Base-by-base conservation (phyloP, 192 early-diverging fungal genomes). In the Backusella mclennaniae region DNA sequence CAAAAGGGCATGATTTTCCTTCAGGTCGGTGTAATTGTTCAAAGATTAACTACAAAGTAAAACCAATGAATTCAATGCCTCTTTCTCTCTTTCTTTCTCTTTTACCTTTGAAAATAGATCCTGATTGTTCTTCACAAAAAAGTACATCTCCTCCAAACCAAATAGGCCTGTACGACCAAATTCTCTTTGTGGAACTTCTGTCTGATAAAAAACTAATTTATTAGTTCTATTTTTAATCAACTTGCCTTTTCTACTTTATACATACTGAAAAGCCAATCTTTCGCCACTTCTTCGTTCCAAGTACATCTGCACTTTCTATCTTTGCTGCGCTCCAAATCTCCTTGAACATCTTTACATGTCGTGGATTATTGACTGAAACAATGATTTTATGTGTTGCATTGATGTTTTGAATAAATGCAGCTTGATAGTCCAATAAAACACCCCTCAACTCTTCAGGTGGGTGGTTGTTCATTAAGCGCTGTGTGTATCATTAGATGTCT, bases 201-300 rank as follows among this genome's bases (percentile, higher is more conserved):
- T 88, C 90, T 92, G 75, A 29, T 26, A 26, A 76, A 39, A 33
- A 71, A 71, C 73, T 21, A 71, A 74, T 67, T 74, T 19, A 36
- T 35, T 69, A 42, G 68, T 46, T 23, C 21, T 59, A 80, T 70
- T 35, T 71, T 29, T 35, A 46, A 31, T 23, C n/a, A 46, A 29
- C 35, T 29, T 41, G 33, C 33, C 29, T 52, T 53, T 26, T 38
- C 39, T 6, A 41, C 49, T 39, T 35, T 19, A 23, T 19, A 70
- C 76, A 74, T 83, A 93, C 92, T 46, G 84, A 77, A 84, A 93
- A 93, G 19, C 92, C 92, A 35, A 93, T 79, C 71, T 83, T 82
- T 69, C 80, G 80, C 92, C 92, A 93, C 75, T 89, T 89, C 15
- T 73, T 68, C 19, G 74, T 70, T 33, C 76, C 73, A 9, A 70